Conservation (phyloP, 2,329 filamentous ascomycete species). For the Ceratocystis ficicola region DNA sequence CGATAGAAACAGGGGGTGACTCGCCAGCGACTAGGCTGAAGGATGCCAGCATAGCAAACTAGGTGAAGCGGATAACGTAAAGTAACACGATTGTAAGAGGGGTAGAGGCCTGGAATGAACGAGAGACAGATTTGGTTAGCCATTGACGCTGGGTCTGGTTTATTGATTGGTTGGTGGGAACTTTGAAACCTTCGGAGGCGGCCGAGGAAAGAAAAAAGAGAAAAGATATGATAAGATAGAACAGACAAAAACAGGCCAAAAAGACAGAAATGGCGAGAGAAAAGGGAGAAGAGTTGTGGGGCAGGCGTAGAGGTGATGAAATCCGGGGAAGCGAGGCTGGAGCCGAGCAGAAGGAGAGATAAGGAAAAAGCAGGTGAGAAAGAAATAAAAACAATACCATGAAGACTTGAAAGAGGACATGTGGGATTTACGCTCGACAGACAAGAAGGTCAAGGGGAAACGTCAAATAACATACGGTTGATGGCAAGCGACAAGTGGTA, state of each 20-base stretch:
- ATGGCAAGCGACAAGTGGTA: too few species aligned
- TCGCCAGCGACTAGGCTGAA: background rate
- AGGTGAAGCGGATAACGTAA: too few species aligned
- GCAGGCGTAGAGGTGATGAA: too few species aligned
- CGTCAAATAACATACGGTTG: too few species aligned
- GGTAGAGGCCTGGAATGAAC: background rate
- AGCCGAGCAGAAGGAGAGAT: background rate
- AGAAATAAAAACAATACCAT: background rate
- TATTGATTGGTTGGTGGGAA: slow-evolving; percentile 8
- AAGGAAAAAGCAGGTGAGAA: background rate
- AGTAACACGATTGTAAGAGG: background rate
- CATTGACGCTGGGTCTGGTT: background rate
- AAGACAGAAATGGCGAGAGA: background rate
- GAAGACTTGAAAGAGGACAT: too few species aligned
- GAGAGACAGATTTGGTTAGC: background rate
- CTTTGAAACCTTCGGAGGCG: slow-evolving; percentile 12
- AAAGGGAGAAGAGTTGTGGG: background rate
- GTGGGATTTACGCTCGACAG: too few species aligned
- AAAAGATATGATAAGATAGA: background rate
- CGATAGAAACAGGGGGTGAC: background rate
- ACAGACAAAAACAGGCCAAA: too few species aligned
- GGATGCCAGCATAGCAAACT: too few species aligned
- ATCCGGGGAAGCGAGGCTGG: too few species aligned
- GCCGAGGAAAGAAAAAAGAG: slow-evolving; percentile 7
- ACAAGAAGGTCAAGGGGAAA: too few species aligned